Base-by-base conservation (phyloP, 2,329 filamentous ascomycete genomes). In the Cylindrodendrum hubeiense region DNA sequence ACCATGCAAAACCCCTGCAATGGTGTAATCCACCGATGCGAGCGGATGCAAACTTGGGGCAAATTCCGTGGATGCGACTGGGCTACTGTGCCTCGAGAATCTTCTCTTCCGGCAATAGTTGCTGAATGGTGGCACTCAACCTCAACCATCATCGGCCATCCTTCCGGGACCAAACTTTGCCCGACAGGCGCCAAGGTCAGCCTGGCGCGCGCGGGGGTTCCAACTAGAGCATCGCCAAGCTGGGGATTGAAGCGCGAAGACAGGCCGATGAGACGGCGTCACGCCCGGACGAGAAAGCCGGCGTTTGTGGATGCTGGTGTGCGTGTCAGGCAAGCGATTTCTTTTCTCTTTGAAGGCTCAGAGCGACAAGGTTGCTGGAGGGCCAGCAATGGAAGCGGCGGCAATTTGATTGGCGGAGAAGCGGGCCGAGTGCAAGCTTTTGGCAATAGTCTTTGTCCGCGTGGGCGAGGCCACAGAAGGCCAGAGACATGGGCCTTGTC, bases 381-480 rank as follows among this genome's bases (percentile, higher is more conserved):
- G 41, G 49, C 49, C 30, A 28, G 39, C 41, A 50, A 37, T 55
- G 60, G 28, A 52, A 71, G 52, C 66, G 61, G 63, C 67, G 64
- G 60, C 59, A 21, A 41, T 28, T 17, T 46, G 57, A 70, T 74
- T 74, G 68, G 65, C 28, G 21, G 24, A 58, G 28, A 63, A 59
- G 56, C 49, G 39, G 57, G 47, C 55, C 63, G 59, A 43, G 59
- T 60, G 63, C 57, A 67, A 65, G 63, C 53, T 63, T 69, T 67
- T 72, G 60, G 71, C 67, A 70, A 72, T 68, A 68, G 56, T 70
- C 65, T 71, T 72, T 56, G 56, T 56, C 53, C 60, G 39, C 30
- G 60, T 50, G 55, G 63, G 41, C 46, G 21, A 65, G 57, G 41
- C 53, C 44, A 15, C 21, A n/a, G 44, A 26, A 61, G 66, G 60